phyloP scores from a whole-genome alignment of 108 stramenopile species.

The Fragilaria radians region DNA sequence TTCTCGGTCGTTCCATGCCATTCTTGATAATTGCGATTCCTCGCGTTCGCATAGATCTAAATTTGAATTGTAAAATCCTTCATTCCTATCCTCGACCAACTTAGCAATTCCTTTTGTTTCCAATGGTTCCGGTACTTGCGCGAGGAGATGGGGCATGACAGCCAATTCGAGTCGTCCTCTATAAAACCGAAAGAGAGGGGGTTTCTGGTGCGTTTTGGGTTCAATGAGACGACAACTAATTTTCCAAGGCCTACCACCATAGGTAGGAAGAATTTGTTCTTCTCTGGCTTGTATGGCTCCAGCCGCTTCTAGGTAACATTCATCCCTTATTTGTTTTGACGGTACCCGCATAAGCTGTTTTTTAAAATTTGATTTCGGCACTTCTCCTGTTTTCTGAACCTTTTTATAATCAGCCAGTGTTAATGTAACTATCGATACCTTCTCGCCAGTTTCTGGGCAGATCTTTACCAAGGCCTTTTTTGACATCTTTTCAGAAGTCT shows the following conservation, averaged over 20 bases:
- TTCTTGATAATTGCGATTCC: conserved; percentile 19
- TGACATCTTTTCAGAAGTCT: not conserved
- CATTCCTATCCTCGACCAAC: conserved; percentile 11
- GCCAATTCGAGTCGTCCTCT: conserved; percentile 43
- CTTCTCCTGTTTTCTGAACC: conserved; percentile 2
- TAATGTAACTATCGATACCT: conserved; percentile 2
- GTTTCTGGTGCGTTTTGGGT: conserved; percentile 17
- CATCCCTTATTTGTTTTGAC: conserved; percentile 19
- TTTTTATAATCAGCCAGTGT: conserved; percentile 6
- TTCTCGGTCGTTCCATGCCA: conserved; percentile 30
- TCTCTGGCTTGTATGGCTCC: conserved; percentile 47
- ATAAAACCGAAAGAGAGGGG: conserved; percentile 41
- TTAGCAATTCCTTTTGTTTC: conserved; percentile 14
- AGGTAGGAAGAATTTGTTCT: conserved; percentile 54
- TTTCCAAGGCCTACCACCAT: conserved; percentile 75
- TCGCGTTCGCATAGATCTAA: conserved; percentile 20
- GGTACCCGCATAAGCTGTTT: conserved; percentile 4
- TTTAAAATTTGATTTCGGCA: not conserved
- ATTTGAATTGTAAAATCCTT: conserved; percentile 9
- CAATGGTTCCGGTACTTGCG: conserved; percentile 35
- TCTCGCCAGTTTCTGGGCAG: conserved; percentile 4
- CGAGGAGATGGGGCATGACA: conserved; percentile 55
- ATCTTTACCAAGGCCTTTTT: not conserved
- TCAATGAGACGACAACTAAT: conserved; percentile 26
- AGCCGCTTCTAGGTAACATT: conserved; percentile 49